These are phyloP conservation scores for Tephrocybe sp. DNA, from an alignment of 768 basidiomycete species.

Conservation along the genomic window DNA sequence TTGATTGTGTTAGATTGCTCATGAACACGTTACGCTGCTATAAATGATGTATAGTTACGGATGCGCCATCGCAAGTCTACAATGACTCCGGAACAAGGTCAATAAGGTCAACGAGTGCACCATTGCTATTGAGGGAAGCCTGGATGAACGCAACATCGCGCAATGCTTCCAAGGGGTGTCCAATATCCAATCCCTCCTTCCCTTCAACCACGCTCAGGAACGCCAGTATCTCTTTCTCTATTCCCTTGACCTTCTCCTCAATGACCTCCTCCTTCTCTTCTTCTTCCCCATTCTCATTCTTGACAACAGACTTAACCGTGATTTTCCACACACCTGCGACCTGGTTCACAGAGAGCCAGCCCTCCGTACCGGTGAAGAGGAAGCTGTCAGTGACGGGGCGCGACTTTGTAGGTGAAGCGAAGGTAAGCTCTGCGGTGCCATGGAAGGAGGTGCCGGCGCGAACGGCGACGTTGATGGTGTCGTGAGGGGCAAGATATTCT, in stretches of 20 bases:
- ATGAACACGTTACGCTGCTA: neutral
- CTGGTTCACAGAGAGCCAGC: slow-evolving; percentile 51
- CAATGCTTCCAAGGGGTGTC: slow-evolving; percentile 61
- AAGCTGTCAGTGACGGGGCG: slow-evolving; percentile 35
- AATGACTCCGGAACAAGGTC: neutral
- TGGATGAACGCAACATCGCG: slow-evolving; percentile 79
- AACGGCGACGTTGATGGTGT: slow-evolving; percentile 66
- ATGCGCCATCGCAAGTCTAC: neutral
- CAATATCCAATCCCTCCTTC: slow-evolving; percentile 47
- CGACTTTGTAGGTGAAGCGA: slow-evolving; percentile 49
- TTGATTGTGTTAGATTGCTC: neutral
- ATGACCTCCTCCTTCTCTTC: slow-evolving; percentile 49
- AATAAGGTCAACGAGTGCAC: slow-evolving; percentile 1
- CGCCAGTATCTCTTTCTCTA: slow-evolving; percentile 52
- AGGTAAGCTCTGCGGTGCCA: slow-evolving; percentile 64
- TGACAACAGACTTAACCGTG: slow-evolving; percentile 34
- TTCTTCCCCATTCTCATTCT: slow-evolving; percentile 30
- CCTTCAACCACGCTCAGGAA: slow-evolving; percentile 59
- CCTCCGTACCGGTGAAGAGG: slow-evolving; percentile 60
- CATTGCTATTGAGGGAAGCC: slow-evolving; percentile 57
- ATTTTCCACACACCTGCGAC: slow-evolving; percentile 32
- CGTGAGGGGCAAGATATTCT: slow-evolving; percentile 71
- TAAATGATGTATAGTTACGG: too few species aligned
- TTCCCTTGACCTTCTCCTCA: slow-evolving; percentile 47
- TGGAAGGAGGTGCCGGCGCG: slow-evolving; percentile 48